phyloP scores from a whole-genome alignment of 2,329 filamentous ascomycete species.

The Alternaria viburni region DNA sequence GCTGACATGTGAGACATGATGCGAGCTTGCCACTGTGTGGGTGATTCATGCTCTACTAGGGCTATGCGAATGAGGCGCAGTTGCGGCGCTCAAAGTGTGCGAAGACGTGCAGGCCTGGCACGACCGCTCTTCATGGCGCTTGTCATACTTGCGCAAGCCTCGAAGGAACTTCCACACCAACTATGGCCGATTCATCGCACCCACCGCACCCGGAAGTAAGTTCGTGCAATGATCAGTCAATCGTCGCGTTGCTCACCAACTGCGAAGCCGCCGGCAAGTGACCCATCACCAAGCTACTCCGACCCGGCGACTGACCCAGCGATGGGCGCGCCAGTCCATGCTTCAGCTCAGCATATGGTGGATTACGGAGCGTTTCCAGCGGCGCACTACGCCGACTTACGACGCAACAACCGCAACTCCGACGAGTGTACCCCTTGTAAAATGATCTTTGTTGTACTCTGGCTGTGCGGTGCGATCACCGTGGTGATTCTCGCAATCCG shows the following conservation, averaged over 20 bases:
- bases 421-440: neutral
- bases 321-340: neutral
- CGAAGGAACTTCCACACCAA: too few relatives aligned
- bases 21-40: too few relatives aligned
- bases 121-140: too few relatives aligned
- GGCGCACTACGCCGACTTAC: neutral
- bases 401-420: rapidly evolving
- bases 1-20: too few relatives aligned
- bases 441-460: neutral
- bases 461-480: neutral
- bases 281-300: neutral
- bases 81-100: neutral
- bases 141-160: too few relatives aligned
- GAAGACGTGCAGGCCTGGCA: neutral
- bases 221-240: too few relatives aligned
- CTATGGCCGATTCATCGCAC: too few relatives aligned
- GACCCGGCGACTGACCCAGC: neutral
- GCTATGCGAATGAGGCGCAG: neutral
- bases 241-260: too few relatives aligned
- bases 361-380: neutral
- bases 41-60: neutral
- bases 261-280: too few relatives aligned
- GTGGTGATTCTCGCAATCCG: neutral
- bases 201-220: too few relatives aligned
- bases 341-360: neutral